A percentile compares a stretch with the other conserved stretches of the same genome.
Evolutionary conservation across 768 basidiomycete genomes (phyloP).

Genomic region (Lactifluus subvellereus): DNA sequence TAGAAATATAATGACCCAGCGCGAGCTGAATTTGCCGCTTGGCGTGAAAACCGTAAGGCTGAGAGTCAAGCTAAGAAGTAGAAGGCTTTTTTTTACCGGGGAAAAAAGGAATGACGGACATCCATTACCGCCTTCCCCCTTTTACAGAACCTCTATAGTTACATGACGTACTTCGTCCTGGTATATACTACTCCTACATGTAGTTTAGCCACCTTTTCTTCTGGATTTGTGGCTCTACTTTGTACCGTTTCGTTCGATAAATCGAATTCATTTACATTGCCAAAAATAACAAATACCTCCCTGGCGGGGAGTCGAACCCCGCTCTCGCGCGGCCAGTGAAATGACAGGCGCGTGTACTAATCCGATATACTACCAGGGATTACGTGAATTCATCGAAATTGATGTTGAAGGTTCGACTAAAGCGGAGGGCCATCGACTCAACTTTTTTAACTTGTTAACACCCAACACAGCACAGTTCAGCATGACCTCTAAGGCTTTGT

Average conservation of each 20-base stretch:
- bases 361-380: constrained; percentile 26
- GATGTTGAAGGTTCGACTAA: background rate
- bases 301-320: constrained; percentile 35
- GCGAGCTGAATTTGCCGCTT: background rate
- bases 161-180: background rate
- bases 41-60: constrained; percentile 3
- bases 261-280: no score
- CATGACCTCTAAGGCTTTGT: constrained; percentile 45
- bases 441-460: background rate
- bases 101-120: background rate
- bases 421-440: background rate
- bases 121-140: background rate
- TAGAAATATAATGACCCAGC: constrained; percentile 11
- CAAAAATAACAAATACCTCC: constrained; percentile 12
- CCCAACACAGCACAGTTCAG: background rate
- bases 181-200: background rate
- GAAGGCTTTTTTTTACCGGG: background rate
- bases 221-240: background rate
- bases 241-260: no score
- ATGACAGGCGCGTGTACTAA: constrained; percentile 26
- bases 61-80: background rate
- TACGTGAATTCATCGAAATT: accelerated
- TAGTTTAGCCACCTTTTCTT: background rate
- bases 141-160: background rate
- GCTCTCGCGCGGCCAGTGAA: constrained; percentile 29